Evolutionary conservation across 139 green algal species (phyloP).

Genomic region (Cymbomonas tetramitiformis): DNA sequence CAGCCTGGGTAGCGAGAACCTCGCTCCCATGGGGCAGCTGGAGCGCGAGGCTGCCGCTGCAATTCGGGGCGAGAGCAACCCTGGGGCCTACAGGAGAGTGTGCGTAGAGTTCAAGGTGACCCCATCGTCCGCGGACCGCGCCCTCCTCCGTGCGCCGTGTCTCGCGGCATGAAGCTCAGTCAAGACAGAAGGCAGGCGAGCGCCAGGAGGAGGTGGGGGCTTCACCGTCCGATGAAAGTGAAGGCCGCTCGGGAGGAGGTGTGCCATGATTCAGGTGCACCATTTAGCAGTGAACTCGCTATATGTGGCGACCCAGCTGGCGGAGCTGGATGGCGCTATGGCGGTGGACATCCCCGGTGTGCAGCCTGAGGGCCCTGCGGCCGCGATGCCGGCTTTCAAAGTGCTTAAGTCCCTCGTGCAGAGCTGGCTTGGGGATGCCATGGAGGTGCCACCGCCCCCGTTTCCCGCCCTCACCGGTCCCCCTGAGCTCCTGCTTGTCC

Average conservation of each 20-base stretch:
- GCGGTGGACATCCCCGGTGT: background rate
- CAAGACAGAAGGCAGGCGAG: no score
- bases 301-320: no score
- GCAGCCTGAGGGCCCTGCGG: background rate
- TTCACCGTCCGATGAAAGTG: background rate
- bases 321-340: no score
- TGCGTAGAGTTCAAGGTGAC: conserved; percentile 64
- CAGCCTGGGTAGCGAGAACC: background rate
- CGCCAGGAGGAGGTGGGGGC: background rate
- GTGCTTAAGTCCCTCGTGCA: conserved; percentile 49
- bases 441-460: no score
- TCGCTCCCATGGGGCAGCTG: background rate
- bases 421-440: conserved; percentile 55
- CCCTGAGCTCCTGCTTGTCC: no score
- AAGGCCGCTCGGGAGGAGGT: background rate
- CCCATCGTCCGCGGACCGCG: background rate
- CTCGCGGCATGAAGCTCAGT: no score
- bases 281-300: background rate
- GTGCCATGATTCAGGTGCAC: background rate
- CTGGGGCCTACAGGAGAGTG: conserved; percentile 67
- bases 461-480: no score
- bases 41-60: background rate
- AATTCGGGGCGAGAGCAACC: conserved; percentile 39
- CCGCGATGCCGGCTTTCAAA: conserved; percentile 40
- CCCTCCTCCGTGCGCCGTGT: no score